phyloP scores from a whole-genome alignment of 2,329 filamentous ascomycete species.

The Epichloe bromicola region DNA sequence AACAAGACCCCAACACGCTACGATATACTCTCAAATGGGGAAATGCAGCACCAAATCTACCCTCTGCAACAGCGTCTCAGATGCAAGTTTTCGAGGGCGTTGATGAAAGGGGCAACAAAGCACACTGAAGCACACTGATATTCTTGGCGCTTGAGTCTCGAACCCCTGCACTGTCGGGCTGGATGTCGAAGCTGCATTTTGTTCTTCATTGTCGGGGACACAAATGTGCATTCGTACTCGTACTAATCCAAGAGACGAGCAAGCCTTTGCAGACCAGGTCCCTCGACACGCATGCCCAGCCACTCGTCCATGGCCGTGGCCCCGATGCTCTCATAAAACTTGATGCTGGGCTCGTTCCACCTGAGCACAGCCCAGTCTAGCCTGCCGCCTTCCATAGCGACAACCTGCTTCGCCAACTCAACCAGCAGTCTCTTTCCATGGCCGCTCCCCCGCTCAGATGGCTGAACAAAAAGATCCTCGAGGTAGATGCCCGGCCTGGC shows the following conservation, averaged over 20 bases:
- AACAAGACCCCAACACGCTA: constrained; percentile 18
- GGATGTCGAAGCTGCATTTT: too few relatives aligned
- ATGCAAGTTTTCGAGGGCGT: constrained; percentile 36
- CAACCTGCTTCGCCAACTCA: constrained; percentile 65
- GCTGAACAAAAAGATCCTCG: constrained; percentile 76
- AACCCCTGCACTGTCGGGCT: not conserved
- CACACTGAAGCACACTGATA: not conserved
- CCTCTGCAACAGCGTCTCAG: constrained; percentile 20
- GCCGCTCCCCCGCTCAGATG: constrained; percentile 53
- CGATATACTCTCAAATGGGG: constrained; percentile 35
- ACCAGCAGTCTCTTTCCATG: constrained; percentile 68
- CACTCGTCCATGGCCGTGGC: constrained; percentile 56
- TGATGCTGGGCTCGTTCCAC: constrained; percentile 85
- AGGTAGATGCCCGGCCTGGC: constrained; percentile 81
- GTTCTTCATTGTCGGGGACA: too few relatives aligned
- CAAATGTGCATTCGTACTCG: not conserved
- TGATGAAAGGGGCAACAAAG: constrained; percentile 16
- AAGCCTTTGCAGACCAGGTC: constrained; percentile 48
- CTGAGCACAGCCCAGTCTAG: constrained; percentile 86
- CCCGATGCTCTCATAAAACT: constrained; percentile 67
- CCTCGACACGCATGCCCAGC: constrained; percentile 64
- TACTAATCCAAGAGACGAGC: constrained; percentile 28
- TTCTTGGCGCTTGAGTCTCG: not conserved
- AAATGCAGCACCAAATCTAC: constrained; percentile 12
- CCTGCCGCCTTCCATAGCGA: constrained; percentile 57